Evolutionary conservation across 148 eudicot genomes (phyloP), one percentile per base, ranked within the genome.

Genomic region (Rhododendron vialii): DNA sequence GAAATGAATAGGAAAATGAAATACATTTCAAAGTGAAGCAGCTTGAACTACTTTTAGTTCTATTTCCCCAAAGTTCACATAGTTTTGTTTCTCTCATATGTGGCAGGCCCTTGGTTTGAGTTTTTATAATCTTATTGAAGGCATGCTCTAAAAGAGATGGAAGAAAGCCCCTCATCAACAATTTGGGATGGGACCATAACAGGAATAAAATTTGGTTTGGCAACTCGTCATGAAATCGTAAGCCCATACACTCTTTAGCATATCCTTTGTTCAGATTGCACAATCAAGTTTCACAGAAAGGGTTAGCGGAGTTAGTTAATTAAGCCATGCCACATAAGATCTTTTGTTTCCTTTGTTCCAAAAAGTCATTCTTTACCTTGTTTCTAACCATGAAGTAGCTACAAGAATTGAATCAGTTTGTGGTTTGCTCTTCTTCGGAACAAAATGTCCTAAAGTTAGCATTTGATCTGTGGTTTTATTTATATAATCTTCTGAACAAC

Each of bases 171-270:
- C 71, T 82, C 74, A 57, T 35, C 84, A 10, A 69, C 88, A 41
- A 51, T 85, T 35, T 83, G 87, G 73, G 98, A 93, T 59, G 98
- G 95, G 14, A 90, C 87, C 67, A 81, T 95, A 59, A 82, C 84
- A 14, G 95, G 95, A 41, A 92, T 95, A 67, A 89, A 77, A 81
- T 94, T 81, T 51, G 82, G 74, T 11, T 59, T 82, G 76, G 82
- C 88, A 38, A 73, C 85, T 55, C 36, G 48, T 22, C 51, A 82
- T 35, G 85, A 86, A 75, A 86, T 86, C n/a, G 88, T 86, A 82
- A 82, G 85, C 15, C 20, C 24, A 11, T 22, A 65, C 67, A 24
- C 26, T 26, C 84, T 45, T 86, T 57, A 24, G 14, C 71, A 18
- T 82, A 18, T 82, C 38, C 28, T 57, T 59, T 82, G 15, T 55